Conservation (phyloP, 129 eudicot species). For the Gnaphalium uliginosum region DNA sequence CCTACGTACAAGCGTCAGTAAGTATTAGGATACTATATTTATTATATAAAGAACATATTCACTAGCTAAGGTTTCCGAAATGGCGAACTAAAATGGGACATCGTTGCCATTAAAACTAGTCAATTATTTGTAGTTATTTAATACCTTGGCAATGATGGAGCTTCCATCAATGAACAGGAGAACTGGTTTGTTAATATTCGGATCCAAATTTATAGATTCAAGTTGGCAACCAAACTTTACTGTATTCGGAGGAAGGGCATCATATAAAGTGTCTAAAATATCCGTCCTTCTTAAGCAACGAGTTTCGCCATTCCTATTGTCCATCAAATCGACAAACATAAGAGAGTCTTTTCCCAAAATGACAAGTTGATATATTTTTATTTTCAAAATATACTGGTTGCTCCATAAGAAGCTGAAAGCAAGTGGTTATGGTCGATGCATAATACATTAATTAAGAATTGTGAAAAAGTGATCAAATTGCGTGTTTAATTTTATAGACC, state of each 20-base stretch:
- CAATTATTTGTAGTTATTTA: neutral
- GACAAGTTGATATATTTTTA: no score
- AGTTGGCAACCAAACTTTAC: constrained; percentile 53
- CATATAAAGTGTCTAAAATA: constrained; percentile 50
- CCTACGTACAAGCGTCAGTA: constrained; percentile 33
- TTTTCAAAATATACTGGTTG: no score
- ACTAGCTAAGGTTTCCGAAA: no score
- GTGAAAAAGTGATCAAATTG: no score
- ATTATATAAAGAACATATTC: no score
- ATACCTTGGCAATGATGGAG: constrained; percentile 54
- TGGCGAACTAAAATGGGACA: neutral
- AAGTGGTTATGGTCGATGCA: no score
- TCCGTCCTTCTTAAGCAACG: constrained; percentile 64
- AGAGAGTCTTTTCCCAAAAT: neutral
- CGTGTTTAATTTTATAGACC: no score
- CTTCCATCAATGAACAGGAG: constrained; percentile 53
- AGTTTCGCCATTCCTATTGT: constrained; percentile 37
- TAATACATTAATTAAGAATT: no score
- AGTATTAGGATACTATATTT: neutral
- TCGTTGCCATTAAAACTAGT: neutral
- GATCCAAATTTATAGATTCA: constrained; percentile 43
- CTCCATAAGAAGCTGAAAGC: no score
- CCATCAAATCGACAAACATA: constrained; percentile 5
- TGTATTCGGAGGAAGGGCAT: constrained; percentile 56
- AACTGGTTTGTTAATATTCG: constrained; percentile 34